Evolutionary conservation across 2,329 filamentous ascomycete species (phyloP).

Genomic region (Paraphaeosphaeria sporulosa): DNA sequence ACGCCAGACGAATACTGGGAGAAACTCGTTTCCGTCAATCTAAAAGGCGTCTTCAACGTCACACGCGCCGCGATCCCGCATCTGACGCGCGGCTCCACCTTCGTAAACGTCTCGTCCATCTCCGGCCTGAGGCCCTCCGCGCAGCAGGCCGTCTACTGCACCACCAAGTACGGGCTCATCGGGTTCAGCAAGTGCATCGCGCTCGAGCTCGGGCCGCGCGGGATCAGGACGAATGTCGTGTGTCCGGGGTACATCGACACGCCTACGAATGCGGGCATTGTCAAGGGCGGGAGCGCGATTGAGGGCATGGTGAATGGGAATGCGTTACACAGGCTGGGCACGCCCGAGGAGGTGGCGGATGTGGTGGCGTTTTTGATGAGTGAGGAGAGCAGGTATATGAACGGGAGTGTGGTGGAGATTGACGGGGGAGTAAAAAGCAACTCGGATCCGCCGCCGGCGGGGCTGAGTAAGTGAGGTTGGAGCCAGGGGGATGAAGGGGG

Average conservation of each 20-base stretch:
- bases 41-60: slow-evolving; percentile 56
- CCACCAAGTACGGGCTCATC: slow-evolving; percentile 46
- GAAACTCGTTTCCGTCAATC: slow-evolving; percentile 55
- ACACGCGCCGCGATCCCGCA: slow-evolving; percentile 54
- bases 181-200: slow-evolving; percentile 45
- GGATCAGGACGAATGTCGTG: slow-evolving; percentile 41
- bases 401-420: slow-evolving; percentile 57
- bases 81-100: slow-evolving; percentile 24
- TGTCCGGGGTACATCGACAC: slow-evolving; percentile 56
- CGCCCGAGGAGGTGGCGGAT: slow-evolving; percentile 58
- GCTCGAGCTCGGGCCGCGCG: slow-evolving; percentile 41
- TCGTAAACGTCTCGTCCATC: slow-evolving; percentile 42
- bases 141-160: slow-evolving; percentile 43
- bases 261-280: slow-evolving; percentile 58
- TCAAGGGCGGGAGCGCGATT: slow-evolving; percentile 56
- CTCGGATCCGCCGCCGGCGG: not conserved
- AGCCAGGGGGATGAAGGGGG: not conserved
- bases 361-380: slow-evolving; percentile 60
- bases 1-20: slow-evolving; percentile 58
- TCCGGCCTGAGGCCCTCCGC: slow-evolving; percentile 35
- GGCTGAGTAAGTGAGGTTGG: not conserved
- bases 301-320: slow-evolving; percentile 50
- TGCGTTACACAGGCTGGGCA: slow-evolving; percentile 54
- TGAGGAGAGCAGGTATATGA: slow-evolving; percentile 56
- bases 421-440: slow-evolving; percentile 51